Conservation (phyloP, 1,139 yeast species). For the Yamadazyma sp. region DNA sequence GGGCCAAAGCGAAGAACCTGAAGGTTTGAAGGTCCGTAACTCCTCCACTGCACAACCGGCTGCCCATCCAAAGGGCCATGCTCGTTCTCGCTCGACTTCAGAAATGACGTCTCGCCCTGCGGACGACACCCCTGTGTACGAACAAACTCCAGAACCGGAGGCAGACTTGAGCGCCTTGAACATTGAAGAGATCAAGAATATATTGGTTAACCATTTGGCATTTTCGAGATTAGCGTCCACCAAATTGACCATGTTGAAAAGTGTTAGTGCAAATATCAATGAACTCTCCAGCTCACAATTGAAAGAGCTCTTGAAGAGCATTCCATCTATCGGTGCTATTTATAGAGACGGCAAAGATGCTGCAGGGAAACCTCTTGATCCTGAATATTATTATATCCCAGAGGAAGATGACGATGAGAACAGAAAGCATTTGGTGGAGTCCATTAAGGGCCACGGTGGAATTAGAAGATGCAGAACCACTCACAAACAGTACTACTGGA, state of each 20-base stretch:
- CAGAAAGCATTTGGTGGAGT: conserved; percentile 68
- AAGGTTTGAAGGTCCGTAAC: background rate
- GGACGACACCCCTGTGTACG: conserved; percentile 5
- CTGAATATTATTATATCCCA: conserved; percentile 86
- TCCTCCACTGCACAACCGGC: background rate
- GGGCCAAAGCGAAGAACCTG: conserved; percentile 5
- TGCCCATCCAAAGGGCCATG: background rate
- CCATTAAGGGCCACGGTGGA: conserved; percentile 78
- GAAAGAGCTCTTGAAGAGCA: conserved; percentile 49
- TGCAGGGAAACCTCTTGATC: conserved; percentile 90
- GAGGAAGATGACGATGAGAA: conserved; percentile 75
- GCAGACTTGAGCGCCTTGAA: conserved; percentile 25
- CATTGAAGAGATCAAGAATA: conserved; percentile 56
- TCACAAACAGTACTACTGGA: conserved; percentile 91
- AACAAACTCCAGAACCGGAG: conserved; percentile 15
- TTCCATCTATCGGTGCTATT: conserved; percentile 75
- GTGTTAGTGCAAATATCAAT: conserved; percentile 53
- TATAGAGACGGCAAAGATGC: conserved; percentile 92
- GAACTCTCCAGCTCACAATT: conserved; percentile 47
- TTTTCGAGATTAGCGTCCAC: conserved; percentile 86
- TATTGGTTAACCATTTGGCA: conserved; percentile 82
- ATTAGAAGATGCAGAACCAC: conserved; percentile 88
- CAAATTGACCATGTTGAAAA: conserved; percentile 68
- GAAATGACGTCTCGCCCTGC: background rate
- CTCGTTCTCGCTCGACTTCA: conserved; percentile 1